Percentiles rank a stretch among this genome's conserved stretches.
Conservation (phyloP, 1,139 yeast species). For the Geotrichum macrosporum region DNA sequence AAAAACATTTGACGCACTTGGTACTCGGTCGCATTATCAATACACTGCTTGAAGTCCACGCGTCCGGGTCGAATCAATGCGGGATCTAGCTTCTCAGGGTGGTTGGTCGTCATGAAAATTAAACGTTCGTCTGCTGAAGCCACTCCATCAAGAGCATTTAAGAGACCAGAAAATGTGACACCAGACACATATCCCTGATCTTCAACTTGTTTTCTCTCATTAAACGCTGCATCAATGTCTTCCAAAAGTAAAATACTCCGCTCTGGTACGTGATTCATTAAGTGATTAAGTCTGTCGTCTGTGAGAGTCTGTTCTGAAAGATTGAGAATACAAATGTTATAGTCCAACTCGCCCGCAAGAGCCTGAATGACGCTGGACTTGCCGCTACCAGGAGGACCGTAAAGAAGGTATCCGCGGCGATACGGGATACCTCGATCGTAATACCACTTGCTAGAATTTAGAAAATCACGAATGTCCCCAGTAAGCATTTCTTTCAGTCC, state of each 20-base stretch:
- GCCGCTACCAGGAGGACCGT: slow-evolving; percentile 99
- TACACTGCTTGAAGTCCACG: slow-evolving; percentile 75
- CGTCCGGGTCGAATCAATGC: slow-evolving; percentile 85
- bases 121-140: slow-evolving; percentile 96
- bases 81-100: slow-evolving; percentile 84
- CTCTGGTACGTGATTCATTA: slow-evolving; percentile 94
- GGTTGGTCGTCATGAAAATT: slow-evolving; percentile 97
- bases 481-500: slow-evolving; percentile 65
- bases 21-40: slow-evolving; percentile 77
- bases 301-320: slow-evolving; percentile 86
- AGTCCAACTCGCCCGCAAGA: slow-evolving; percentile 91
- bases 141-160: slow-evolving; percentile 96
- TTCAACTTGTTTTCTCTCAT: slow-evolving; percentile 66
- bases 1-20: slow-evolving; percentile 82
- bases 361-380: slow-evolving; percentile 95
- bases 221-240: slow-evolving; percentile 95
- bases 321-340: slow-evolving; percentile 88
- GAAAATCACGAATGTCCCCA: slow-evolving; percentile 72
- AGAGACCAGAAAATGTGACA: slow-evolving; percentile 89
- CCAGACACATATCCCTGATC: slow-evolving; percentile 72
- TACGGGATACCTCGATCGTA: slow-evolving; percentile 95
- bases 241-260: slow-evolving; percentile 79
- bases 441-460: slow-evolving; percentile 83
- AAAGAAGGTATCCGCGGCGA: slow-evolving; percentile 85
- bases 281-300: slow-evolving; percentile 87